phyloP scores from a whole-genome alignment of 768 basidiomycete species.

The Russula brevipes region DNA sequence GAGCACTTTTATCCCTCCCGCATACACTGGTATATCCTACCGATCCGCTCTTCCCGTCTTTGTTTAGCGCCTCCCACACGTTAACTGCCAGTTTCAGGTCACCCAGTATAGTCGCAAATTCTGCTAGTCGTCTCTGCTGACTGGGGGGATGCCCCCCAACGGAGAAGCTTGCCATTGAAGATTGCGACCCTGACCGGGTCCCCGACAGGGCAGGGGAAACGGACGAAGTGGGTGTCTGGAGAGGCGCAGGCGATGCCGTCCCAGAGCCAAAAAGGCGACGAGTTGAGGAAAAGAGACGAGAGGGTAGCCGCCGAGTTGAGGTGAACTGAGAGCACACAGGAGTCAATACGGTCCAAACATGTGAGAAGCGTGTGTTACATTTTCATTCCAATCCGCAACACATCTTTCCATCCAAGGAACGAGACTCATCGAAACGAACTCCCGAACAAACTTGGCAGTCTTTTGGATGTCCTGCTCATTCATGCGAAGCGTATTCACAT shows the following conservation, averaged over 20 bases:
- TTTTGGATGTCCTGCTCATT: constrained; percentile 69
- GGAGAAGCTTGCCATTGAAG: constrained; percentile 29
- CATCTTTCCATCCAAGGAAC: constrained; percentile 97
- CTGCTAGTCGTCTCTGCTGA: constrained; percentile 84
- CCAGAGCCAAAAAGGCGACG: constrained; percentile 71
- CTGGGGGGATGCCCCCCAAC: constrained; percentile 34
- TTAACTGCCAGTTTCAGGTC: constrained; percentile 79
- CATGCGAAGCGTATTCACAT: constrained; percentile 42
- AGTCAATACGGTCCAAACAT: background rate
- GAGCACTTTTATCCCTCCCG: constrained; percentile 9
- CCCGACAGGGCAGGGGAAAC: constrained; percentile 33
- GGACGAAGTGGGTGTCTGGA: constrained; percentile 38
- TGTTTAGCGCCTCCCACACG: constrained; percentile 83
- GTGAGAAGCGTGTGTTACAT: constrained; percentile 37
- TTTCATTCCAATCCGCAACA: constrained; percentile 92
- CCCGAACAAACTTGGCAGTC: constrained; percentile 73
- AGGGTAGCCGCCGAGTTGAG: constrained; percentile 73
- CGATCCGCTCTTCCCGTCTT: constrained; percentile 83
- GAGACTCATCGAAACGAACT: constrained; percentile 84
- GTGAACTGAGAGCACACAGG: constrained; percentile 45
- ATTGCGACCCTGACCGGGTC: constrained; percentile 33
- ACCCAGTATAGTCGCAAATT: constrained; percentile 89
- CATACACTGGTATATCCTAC: constrained; percentile 42
- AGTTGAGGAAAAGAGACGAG: constrained; percentile 80
- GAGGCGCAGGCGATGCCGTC: constrained; percentile 37